Conservation (phyloP, 2,329 filamentous ascomycete species). For the Neoscytalidium dimidiatum region DNA sequence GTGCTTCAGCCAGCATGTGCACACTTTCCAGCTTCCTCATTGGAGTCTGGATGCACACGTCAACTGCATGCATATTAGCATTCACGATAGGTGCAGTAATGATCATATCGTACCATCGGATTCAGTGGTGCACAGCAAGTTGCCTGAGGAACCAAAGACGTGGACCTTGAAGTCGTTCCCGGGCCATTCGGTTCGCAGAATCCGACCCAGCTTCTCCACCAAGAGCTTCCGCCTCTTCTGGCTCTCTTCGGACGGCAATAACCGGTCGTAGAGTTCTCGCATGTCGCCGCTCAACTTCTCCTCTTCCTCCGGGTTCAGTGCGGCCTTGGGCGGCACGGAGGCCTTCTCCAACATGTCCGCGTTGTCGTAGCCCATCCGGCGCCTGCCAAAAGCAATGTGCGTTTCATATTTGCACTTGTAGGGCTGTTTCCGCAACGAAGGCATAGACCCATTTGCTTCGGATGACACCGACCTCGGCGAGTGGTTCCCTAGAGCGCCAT, state of each 20-base stretch:
- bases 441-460: conserved; percentile 76
- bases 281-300: conserved; percentile 75
- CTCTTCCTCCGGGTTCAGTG: conserved; percentile 41
- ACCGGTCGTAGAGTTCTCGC: conserved; percentile 77
- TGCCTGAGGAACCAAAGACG: conserved; percentile 97
- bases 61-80: conserved; percentile 62
- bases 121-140: conserved; percentile 89
- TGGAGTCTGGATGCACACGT: conserved; percentile 94
- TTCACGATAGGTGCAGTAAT: conserved; percentile 22
- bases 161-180: conserved; percentile 86
- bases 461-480: conserved; percentile 90
- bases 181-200: conserved; percentile 91
- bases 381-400: conserved; percentile 74
- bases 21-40: conserved; percentile 87
- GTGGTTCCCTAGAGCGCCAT: conserved; percentile 68
- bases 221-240: conserved; percentile 74
- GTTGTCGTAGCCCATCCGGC: conserved; percentile 88
- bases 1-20: conserved; percentile 83
- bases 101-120: conserved; percentile 73
- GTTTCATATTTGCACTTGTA: conserved; percentile 85
- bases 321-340: conserved; percentile 65
- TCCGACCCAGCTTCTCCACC: conserved; percentile 81
- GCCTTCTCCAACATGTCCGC: conserved; percentile 79
- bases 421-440: conserved; percentile 65
- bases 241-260: conserved; percentile 80